These are phyloP conservation scores for Marasmius tenuissimus DNA, from an alignment of 1,284 basidiomycete genomes.

Conservation along the genomic window DNA sequence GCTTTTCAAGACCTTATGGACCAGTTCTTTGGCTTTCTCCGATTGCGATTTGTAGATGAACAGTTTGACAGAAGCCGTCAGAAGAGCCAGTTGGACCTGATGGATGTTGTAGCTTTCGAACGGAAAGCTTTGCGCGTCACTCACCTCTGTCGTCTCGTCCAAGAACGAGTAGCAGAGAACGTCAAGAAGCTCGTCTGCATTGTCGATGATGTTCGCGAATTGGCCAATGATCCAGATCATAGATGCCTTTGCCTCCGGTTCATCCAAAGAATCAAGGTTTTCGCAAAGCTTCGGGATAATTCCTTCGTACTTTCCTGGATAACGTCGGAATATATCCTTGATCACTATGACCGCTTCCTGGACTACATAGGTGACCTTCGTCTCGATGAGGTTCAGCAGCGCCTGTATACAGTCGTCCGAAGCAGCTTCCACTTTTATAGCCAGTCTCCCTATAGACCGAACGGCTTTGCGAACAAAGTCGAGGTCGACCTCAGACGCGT, in stretches of 20 bases:
- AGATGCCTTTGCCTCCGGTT: constrained; percentile 94
- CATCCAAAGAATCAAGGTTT: constrained; percentile 90
- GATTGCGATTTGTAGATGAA: constrained; percentile 91
- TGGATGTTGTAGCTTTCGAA: background rate
- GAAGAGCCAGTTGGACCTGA: constrained; percentile 92
- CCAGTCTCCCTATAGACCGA: constrained; percentile 92
- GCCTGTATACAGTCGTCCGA: constrained; percentile 90
- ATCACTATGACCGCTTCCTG: constrained; percentile 98
- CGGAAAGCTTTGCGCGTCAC: constrained; percentile 18
- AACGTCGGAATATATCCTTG: constrained; percentile 97
- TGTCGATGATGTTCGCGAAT: constrained; percentile 95
- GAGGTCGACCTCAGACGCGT: constrained; percentile 97
- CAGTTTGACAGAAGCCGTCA: constrained; percentile 95
- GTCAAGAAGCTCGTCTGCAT: constrained; percentile 93
- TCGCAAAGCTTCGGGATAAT: constrained; percentile 93
- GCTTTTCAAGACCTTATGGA: constrained; percentile 96
- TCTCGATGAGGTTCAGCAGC: constrained; percentile 87
- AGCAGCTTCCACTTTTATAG: constrained; percentile 93
- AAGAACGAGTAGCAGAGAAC: constrained; percentile 91
- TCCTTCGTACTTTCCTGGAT: constrained; percentile 95
- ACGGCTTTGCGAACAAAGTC: constrained; percentile 99
- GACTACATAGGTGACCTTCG: constrained; percentile 94
- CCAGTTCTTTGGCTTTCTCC: constrained; percentile 85
- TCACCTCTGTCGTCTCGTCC: constrained; percentile 89
- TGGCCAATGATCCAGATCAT: constrained; percentile 99